Base-by-base conservation (phyloP, 2,329 filamentous ascomycete genomes). In the Ramularia endophylla region DNA sequence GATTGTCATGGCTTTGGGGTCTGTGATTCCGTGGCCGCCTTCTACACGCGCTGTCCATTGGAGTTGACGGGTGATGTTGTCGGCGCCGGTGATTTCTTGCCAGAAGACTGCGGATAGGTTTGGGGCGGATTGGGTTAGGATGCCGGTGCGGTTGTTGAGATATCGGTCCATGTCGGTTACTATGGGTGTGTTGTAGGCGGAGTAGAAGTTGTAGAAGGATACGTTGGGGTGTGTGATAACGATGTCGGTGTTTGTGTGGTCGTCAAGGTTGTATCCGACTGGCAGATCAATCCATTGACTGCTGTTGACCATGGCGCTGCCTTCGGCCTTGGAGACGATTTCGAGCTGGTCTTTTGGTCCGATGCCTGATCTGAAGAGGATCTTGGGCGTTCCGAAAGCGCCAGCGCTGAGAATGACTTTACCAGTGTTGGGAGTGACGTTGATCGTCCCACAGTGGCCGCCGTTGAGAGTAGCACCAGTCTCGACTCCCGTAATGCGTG, bases 11-110 rank as follows among this genome's bases (percentile, higher is more conserved):
- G 60, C 58, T 18, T 52, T 48, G 36, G 61, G 64, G 48, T 64
- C 61, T 27, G 59, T 61, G 27, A 60, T 56, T 39, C 67, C 71
- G 33, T 71, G 67, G 28, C 73, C 72, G 19, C 71, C 74, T 48
- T 83, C 79, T 18, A 82, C 78, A 49, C 80, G 73, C 31, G 78
- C 73, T 8, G 80, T 83, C 70, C 77, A 84, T 57, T 84, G 80
- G 13, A 83, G 65, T 52, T 81, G 76, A 34, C 80, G 72, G 7
- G 74, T 71, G 41, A 80, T 73, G 18, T 78, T 78, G 51, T 85
- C 80, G 6, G 62, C 55, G 17, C 68, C 68, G 42, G 61, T 60
- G 54, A 81, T 72, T 46, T 78, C 72, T 47, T 81, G 77, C 70
- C 73, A 81, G 58, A 73, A 75, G 61, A 80, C 68, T 17, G 78